Percentiles rank a stretch among this genome's conserved stretches.
phyloP scores from a whole-genome alignment of 495 filamentous ascomycete species.

The Pseudomonodictys pantanalensis region DNA sequence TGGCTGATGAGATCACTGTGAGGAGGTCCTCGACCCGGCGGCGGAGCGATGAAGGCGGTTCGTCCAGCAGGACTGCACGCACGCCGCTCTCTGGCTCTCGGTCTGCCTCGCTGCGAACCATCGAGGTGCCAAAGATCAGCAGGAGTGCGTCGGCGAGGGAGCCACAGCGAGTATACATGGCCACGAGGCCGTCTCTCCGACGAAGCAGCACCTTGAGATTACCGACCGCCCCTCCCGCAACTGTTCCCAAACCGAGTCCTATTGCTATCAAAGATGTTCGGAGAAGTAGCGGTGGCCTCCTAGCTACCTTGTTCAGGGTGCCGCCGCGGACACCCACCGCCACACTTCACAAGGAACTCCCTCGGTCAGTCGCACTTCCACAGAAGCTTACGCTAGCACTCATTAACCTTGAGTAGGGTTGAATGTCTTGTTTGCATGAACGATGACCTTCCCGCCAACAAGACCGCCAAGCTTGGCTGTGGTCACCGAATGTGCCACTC shows the following conservation, averaged over 20 bases:
- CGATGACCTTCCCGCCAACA: slow-evolving; percentile 55
- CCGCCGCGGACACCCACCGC: slow-evolving; percentile 8
- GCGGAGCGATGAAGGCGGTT: slow-evolving; percentile 23
- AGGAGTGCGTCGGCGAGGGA: slow-evolving; percentile 29
- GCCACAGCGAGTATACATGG: slow-evolving; percentile 22
- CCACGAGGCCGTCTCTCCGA: slow-evolving; percentile 25
- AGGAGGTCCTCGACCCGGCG: slow-evolving; percentile 6
- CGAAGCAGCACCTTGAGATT: slow-evolving; percentile 23
- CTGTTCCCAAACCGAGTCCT: slow-evolving; percentile 4
- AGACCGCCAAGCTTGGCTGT: slow-evolving; percentile 68
- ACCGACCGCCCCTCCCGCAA: slow-evolving; percentile 10
- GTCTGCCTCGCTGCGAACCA: slow-evolving; percentile 14
- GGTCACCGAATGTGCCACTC: slow-evolving; percentile 73
- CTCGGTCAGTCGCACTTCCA: slow-evolving; percentile 3
- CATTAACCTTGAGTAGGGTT: slow-evolving; percentile 45
- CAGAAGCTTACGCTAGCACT: slow-evolving; percentile 1
- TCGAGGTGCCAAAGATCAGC: slow-evolving; percentile 13
- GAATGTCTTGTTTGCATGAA: slow-evolving; percentile 68
- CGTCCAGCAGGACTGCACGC: slow-evolving; percentile 11
- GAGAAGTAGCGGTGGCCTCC: slow-evolving; percentile 27
- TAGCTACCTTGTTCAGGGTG: slow-evolving; percentile 29
- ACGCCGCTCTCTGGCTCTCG: slow-evolving; percentile 22
- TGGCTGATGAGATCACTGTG: slow-evolving; percentile 18
- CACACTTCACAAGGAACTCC: slow-evolving; percentile 18
- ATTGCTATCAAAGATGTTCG: slow-evolving; percentile 13